phyloP scores from a whole-genome alignment of 352 stramenopile genomes.

The Halophytophthora polymorphica region DNA sequence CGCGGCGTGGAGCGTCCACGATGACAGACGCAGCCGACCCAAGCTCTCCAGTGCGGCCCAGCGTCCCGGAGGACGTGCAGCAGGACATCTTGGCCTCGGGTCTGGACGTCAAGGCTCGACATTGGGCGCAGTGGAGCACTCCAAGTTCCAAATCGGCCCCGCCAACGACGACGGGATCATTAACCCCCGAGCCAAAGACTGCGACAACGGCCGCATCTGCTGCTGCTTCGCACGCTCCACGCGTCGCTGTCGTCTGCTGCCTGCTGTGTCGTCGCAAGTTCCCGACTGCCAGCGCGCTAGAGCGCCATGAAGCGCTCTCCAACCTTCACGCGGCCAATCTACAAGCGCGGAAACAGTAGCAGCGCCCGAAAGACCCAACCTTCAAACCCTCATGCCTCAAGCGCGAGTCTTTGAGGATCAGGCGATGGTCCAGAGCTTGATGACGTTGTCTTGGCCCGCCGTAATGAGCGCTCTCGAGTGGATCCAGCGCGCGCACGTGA shows the following conservation, averaged over 20 bases:
- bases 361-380: neutral
- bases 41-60: neutral
- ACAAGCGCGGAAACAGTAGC: slow-evolving; percentile 7
- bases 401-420: slow-evolving; percentile 12
- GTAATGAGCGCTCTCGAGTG: slow-evolving; percentile 38
- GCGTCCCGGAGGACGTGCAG: slow-evolving; percentile 12
- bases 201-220: neutral
- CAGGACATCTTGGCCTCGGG: slow-evolving; percentile 34
- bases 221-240: neutral
- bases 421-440: slow-evolving; percentile 59
- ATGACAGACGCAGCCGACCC: neutral
- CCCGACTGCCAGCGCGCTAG: slow-evolving; percentile 28
- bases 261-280: slow-evolving; percentile 76
- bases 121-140: slow-evolving; percentile 40
- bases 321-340: slow-evolving; percentile 52
- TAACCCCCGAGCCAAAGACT: neutral
- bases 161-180: neutral
- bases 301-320: slow-evolving; percentile 53
- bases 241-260: slow-evolving; percentile 35
- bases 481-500: slow-evolving; percentile 66
- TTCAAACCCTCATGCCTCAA: neutral
- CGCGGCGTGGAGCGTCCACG: neutral
- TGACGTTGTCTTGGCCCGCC: slow-evolving; percentile 63
- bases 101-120: slow-evolving; percentile 33
- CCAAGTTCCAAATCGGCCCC: slow-evolving; percentile 3